Base-by-base conservation (phyloP, 2,329 filamentous ascomycete species). In the Aureobasidium sp. region DNA sequence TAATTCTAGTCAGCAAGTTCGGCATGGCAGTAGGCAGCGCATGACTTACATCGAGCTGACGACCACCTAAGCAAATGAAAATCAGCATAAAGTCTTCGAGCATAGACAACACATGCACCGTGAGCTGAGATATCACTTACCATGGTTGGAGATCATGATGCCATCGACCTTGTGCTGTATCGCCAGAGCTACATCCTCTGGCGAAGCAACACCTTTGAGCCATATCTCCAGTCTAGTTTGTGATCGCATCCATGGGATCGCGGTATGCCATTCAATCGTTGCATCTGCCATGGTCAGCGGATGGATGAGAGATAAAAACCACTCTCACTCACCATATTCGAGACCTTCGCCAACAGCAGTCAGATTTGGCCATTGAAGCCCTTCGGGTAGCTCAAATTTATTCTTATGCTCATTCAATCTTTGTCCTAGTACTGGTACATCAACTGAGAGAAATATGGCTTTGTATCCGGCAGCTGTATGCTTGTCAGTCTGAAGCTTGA, bases 91-190 rank as follows among this genome's bases (percentile, higher is more conserved):
- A 2, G 27, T 53, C 34, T 20, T 34, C 15, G 17, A 12, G n/a
- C 15, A 20, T 20, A 29, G n/a, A 26, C 8, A 26, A 13, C 20
- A 26, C 10, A 8, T 44, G 20, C 20, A 52, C 4, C 32, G n/a
- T 20, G 2, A 26, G 17, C 27, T 20, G 20, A 20, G 3, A 44
- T 44, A 5, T 13, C 1, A 56, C 52, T 56, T 44, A 56, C 82
- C 83, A 67, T 86, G 83, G 65, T 86, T 86, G 34, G 79, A 81
- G 13, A 85, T 78, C 2, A 85, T 72, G 26, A 77, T 70, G 0
- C 75, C 75, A 62, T 77, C 72, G 39, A 72, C 70, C 2, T 73
- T 72, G 65, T 71, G 69, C 50, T 71, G 67, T 27, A 85, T 78
- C 5, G 78, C 77, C 34, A 77, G 70, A 17, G 72, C 65, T 0